phyloP scores from a whole-genome alignment of 2,329 filamentous ascomycete genomes.

The Didymella pinodella region DNA sequence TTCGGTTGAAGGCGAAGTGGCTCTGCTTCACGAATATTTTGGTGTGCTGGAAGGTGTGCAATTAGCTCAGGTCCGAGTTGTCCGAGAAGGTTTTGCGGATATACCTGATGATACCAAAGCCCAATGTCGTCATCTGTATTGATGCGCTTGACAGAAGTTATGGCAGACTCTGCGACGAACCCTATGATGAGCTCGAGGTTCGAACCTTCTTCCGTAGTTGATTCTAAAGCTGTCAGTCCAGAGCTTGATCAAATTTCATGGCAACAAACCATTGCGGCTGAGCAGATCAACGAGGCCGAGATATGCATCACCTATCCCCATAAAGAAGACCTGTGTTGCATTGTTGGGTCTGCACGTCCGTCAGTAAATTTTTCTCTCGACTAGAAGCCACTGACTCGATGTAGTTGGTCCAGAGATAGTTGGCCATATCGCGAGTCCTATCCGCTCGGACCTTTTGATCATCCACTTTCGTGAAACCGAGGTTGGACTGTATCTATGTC shows the following conservation, averaged over 20 bases:
- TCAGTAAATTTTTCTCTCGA: slow-evolving; percentile 1
- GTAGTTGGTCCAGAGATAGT: slow-evolving; percentile 97
- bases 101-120: slow-evolving; percentile 80
- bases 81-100: slow-evolving; percentile 18
- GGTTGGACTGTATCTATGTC: slow-evolving; percentile 25
- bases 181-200: slow-evolving; percentile 76
- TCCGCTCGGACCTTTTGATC: slow-evolving; percentile 46
- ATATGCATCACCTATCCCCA: slow-evolving; percentile 91
- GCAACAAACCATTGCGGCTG: slow-evolving; percentile 71
- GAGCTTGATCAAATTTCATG: neutral
- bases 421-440: slow-evolving; percentile 73
- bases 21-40: slow-evolving; percentile 77
- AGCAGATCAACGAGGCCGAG: slow-evolving; percentile 82
- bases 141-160: slow-evolving; percentile 73
- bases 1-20: slow-evolving; percentile 77
- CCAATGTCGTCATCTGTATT: slow-evolving; percentile 72
- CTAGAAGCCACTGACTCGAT: slow-evolving; percentile 66
- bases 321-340: slow-evolving; percentile 77
- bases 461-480: slow-evolving; percentile 59
- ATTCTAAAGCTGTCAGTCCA: slow-evolving; percentile 12
- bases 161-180: slow-evolving; percentile 77
- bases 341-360: slow-evolving; percentile 59
- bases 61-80: neutral
- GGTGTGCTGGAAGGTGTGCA: slow-evolving; percentile 62
- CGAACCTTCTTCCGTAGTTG: slow-evolving; percentile 12